A percentile compares a stretch with the other conserved stretches of the same genome.
Conservation (phyloP, 1,284 basidiomycete species). For the Cutaneotrichosporon mucoides region DNA sequence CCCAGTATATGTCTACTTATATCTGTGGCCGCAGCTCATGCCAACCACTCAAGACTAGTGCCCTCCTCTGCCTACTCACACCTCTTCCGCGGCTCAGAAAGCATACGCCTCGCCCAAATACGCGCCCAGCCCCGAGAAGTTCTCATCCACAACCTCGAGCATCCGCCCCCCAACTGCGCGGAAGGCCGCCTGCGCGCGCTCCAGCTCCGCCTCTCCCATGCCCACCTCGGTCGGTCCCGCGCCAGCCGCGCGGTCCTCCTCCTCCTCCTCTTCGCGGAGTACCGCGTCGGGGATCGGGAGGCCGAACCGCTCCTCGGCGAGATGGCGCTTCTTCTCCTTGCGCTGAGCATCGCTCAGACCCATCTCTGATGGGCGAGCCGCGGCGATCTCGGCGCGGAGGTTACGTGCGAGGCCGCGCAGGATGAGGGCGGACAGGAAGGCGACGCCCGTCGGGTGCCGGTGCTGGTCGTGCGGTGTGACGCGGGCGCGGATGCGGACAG, state of each 20-base stretch:
- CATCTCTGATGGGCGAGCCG: conserved; percentile 18
- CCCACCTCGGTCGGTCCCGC: conserved; percentile 15
- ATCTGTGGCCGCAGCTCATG: no score
- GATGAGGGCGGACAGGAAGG: conserved; percentile 41
- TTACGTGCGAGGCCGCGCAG: conserved; percentile 42
- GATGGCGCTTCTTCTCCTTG: conserved; percentile 33
- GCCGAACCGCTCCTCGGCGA: conserved; percentile 43
- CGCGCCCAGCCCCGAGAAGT: conserved; percentile 32
- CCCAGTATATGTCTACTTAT: no score
- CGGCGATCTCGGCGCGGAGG: conserved; percentile 32
- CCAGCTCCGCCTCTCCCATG: conserved; percentile 25
- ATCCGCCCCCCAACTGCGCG: conserved; percentile 30
- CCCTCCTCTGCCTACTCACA: no score
- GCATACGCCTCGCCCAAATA: conserved; percentile 43
- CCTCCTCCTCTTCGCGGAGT: conserved; percentile 39
- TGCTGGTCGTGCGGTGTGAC: conserved; percentile 28
- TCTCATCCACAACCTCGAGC: conserved; percentile 33
- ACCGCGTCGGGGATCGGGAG: conserved; percentile 45
- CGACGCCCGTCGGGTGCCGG: conserved; percentile 33
- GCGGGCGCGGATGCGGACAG: conserved; percentile 24
- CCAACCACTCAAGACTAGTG: no score
- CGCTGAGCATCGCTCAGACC: conserved; percentile 20
- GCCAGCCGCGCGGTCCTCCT: conserved; percentile 28
- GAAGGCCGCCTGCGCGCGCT: conserved; percentile 37
- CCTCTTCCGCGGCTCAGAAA: conserved; percentile 18